Base-by-base conservation (phyloP, 805 yeast genomes). In the Candida maesae region DNA sequence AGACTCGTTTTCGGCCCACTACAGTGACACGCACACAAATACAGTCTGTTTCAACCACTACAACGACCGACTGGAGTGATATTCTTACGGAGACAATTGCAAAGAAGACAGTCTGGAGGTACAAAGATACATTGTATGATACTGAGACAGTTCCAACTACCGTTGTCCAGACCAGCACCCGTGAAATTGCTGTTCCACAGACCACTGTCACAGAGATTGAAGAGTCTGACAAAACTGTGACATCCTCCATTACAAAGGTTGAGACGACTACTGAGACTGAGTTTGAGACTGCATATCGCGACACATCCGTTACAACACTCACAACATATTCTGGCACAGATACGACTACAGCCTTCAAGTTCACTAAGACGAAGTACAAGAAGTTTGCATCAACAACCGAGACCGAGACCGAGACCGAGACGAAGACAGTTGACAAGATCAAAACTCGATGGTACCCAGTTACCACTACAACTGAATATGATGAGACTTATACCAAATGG, bases 201-300 rank as follows among this genome's bases (percentile, higher is more conserved):
- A 48, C 44, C 18, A 58, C 60, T 1, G 41, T 46, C n/a, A 55
- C 63, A 4, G 61, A 57, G 36, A 38, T 41, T 20, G 60, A 58
- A 25, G 57, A 59, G 25, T 56, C 59, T 10, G 52, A 53, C 31
- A 38, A 47, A 17, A 63, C 65, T 5, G 45, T 45, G 15, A 41
- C 28, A 12, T n/a, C 37, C 2, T 35, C 39, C 2, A 9, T 55
- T 2, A 59, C 64, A 0, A 58, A 51, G 8, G 39, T 53, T 5
- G 53, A 41, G 5, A 52, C 57, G 0, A 38, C 43, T 4, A 36
- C 41, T 4, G 50, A 43, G 17, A 43, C 50, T 1, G 50, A 52
- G 5, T 48, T 47, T 20, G 55, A 49, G n/a, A 49, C 58, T 16
- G 46, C 42, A 5, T 48, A 51, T 23, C 45, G 50, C n/a, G 50